These are phyloP conservation scores for Aspergillus thermomutatus DNA, from an alignment of 2,329 filamentous ascomycete genomes.

Conservation along the genomic window DNA sequence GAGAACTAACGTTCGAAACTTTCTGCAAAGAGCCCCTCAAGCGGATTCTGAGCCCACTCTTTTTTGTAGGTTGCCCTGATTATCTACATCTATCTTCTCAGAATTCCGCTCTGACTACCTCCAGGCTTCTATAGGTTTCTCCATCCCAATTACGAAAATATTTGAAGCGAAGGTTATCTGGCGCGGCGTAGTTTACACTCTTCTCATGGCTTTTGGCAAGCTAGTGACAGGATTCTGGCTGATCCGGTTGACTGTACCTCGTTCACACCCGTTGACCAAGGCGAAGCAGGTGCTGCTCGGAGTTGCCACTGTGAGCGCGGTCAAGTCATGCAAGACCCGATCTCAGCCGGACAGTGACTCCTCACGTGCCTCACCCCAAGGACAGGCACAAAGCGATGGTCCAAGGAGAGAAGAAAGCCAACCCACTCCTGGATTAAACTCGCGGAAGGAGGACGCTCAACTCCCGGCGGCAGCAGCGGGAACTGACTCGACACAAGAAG, in stretches of 20 bases:
- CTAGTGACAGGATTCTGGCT: constrained; percentile 60
- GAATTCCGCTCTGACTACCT: not conserved
- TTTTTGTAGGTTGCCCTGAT: constrained; percentile 56
- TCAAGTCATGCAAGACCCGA: not conserved
- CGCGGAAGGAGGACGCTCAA: not conserved
- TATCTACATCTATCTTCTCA: not conserved
- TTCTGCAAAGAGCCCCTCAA: constrained; percentile 47
- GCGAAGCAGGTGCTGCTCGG: not conserved
- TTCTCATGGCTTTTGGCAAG: constrained; percentile 67
- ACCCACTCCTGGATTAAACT: not conserved
- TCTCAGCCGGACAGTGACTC: not conserved
- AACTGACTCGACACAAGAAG: constrained; percentile 7
- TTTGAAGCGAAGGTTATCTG: constrained; percentile 64
- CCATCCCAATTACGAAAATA: constrained; percentile 70
- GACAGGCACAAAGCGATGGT: not conserved
- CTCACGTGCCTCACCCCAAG: not conserved
- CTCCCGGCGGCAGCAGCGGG: not conserved
- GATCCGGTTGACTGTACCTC: constrained; percentile 32
- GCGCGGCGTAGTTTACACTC: constrained; percentile 68
- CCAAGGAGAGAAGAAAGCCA: not conserved
- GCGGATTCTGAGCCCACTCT: constrained; percentile 64
- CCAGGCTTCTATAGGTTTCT: constrained; percentile 65
- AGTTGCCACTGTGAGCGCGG: not conserved
- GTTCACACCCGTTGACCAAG: not conserved
- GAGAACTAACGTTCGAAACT: constrained; percentile 39